Evolutionary conservation across 2,329 filamentous ascomycete genomes (phyloP), one percentile per base, ranked within the genome.

Genomic region (Periglandula ipomoeae): DNA sequence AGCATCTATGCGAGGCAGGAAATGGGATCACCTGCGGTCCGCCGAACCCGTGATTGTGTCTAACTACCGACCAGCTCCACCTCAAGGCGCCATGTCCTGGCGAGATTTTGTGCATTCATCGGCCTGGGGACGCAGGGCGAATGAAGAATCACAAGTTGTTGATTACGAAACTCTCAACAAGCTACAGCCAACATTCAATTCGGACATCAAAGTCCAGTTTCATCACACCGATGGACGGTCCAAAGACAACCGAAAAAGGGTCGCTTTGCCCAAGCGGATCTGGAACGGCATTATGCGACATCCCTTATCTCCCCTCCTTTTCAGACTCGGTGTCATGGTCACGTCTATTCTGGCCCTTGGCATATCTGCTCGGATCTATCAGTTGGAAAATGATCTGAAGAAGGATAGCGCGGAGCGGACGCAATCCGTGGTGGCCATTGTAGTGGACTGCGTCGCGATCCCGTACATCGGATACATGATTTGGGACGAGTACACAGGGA

Each of bases 401-500:
- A 70, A 57, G 22, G 60, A 61, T 11, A 63, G 61, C 26, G 67
- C 73, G 2, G 82, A 88, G 62, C 81, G 79, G 26, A 81, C 85
- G 35, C 94, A 93, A 46, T 86, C 89, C 7, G 79, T 89, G 51
- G 89, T 97, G 70, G 91, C 91, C 26, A 84, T 97, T 47, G 80
- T 88, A 32, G 87, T 98, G 35, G 91, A 97, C 66, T 82, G 85
- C 6, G 77, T 97, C 13, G 91, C 93, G 3, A 77, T 97, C 50
- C 81, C 91, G 3, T 98, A 97, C 67, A 85, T 94, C 48, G 71
- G 87, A 44, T 97, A 95, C 69, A 93, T 97, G 70, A 94, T 90
- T 22, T 95, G 84, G 70, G 93, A 98, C 62, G 93, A 98, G 69
- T 97, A 96, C 68, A 93, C 88, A 5, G 88, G 89, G 26, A 94